Conservation (phyloP, 176 grass and related monocot genomes). For the Puya raimondii region DNA sequence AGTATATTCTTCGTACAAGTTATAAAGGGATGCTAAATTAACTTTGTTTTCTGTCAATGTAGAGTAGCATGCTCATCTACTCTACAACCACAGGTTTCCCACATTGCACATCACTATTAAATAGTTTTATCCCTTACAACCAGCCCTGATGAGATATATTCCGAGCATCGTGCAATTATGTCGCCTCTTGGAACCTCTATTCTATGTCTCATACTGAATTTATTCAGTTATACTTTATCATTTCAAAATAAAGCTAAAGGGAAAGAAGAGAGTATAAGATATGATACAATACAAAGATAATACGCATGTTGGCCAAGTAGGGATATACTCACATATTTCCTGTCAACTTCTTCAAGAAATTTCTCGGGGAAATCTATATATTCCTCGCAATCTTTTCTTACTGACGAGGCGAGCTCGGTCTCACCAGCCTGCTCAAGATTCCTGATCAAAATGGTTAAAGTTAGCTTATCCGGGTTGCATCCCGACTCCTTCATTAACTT, state of each 20-base stretch:
- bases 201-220: not conserved
- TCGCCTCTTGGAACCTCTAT: not conserved
- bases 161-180: not conserved
- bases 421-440: slow-evolving; percentile 20
- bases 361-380: slow-evolving; percentile 21
- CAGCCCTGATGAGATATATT: not conserved
- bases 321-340: slow-evolving; percentile 23
- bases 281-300: not conserved
- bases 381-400: slow-evolving; percentile 21
- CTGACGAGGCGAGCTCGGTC: slow-evolving; percentile 8
- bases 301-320: not conserved
- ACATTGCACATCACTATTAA: not conserved
- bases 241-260: not conserved
- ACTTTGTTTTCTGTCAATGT: not conserved
- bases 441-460: slow-evolving; percentile 27
- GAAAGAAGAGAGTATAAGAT: not conserved
- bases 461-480: slow-evolving; percentile 18
- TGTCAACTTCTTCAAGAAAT: slow-evolving; percentile 23
- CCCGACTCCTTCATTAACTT: slow-evolving; percentile 20
- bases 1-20: too few relatives aligned
- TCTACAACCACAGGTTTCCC: not conserved
- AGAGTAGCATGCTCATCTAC: not conserved
- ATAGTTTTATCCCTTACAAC: not conserved
- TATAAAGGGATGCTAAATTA: too few relatives aligned
- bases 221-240: not conserved